Conservation (phyloP, 75 land plant genomes). For the Selaginella tamariscina region DNA sequence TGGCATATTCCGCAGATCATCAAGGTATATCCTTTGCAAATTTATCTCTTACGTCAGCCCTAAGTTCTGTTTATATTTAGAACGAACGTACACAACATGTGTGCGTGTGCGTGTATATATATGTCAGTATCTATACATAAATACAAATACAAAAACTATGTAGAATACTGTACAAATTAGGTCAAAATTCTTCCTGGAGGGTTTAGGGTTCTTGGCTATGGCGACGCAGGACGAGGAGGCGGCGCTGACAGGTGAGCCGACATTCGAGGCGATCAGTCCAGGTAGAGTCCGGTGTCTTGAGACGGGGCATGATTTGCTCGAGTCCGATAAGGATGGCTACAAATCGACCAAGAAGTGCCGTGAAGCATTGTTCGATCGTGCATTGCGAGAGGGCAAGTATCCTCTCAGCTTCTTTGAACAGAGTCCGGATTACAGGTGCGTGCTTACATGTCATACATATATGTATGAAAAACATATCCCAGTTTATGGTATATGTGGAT, state of each 20-base stretch:
- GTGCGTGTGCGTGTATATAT: too few relatives aligned
- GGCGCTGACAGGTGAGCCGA: constrained; percentile 50
- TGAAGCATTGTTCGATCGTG: constrained; percentile 46
- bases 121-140: too few relatives aligned
- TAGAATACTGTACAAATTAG: too few relatives aligned
- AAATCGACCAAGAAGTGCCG: constrained; percentile 47
- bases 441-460: neutral
- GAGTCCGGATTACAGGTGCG: constrained; percentile 43
- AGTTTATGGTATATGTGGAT: neutral
- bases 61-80: too few relatives aligned
- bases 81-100: too few relatives aligned
- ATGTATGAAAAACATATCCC: neutral
- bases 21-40: too few relatives aligned
- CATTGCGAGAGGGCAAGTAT: constrained; percentile 32
- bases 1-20: too few relatives aligned
- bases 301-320: constrained; percentile 75
- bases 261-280: constrained; percentile 36
- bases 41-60: too few relatives aligned
- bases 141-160: too few relatives aligned
- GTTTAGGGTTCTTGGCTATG: too few relatives aligned
- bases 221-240: too few relatives aligned
- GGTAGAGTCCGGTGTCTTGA: constrained; percentile 58
- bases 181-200: too few relatives aligned
- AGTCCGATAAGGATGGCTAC: constrained; percentile 33
- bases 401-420: constrained; percentile 67